phyloP scores from a whole-genome alignment of 2,329 filamentous ascomycete species.

The Verticillium alfalfae region DNA sequence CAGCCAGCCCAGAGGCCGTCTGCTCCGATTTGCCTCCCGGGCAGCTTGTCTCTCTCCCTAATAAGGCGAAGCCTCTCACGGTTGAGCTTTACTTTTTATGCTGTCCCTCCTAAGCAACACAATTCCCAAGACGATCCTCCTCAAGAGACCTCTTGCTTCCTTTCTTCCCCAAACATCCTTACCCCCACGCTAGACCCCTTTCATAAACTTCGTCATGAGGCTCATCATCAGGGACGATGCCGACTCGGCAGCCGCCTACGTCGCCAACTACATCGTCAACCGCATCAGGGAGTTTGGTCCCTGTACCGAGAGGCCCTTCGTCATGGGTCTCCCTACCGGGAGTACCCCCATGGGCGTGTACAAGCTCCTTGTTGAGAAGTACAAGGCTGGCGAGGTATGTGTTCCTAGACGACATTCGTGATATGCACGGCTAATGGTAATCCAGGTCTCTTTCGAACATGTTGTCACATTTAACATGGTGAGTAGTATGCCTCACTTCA shows the following conservation, averaged over 20 bases:
- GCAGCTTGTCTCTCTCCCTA: not conserved
- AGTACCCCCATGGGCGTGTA: slow-evolving; percentile 77
- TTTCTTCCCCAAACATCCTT: not conserved
- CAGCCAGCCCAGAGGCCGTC: not conserved
- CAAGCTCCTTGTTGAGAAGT: slow-evolving; percentile 64
- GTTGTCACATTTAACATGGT: slow-evolving; percentile 92
- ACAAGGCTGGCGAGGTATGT: slow-evolving; percentile 58
- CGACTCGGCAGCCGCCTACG: slow-evolving; percentile 63
- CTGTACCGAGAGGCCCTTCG: slow-evolving; percentile 67
- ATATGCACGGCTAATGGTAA: slow-evolving; percentile 9
- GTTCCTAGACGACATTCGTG: too few species aligned
- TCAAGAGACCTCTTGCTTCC: not conserved
- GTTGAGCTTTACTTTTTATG: not conserved
- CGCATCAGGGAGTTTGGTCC: slow-evolving; percentile 75
- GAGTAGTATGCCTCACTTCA: slow-evolving; percentile 16
- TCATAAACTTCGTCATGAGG: slow-evolving; percentile 52
- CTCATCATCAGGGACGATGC: slow-evolving; percentile 77
- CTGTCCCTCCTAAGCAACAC: slow-evolving; percentile 8
- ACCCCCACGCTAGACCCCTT: slow-evolving; percentile 12
- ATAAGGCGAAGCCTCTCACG: not conserved
- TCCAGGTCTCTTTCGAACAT: slow-evolving; percentile 75
- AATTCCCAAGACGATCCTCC: slow-evolving; percentile 1
- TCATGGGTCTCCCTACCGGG: slow-evolving; percentile 78
- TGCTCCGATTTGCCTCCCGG: not conserved
- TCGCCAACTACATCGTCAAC: slow-evolving; percentile 77